These are phyloP conservation scores for Tagetes erecta DNA, from an alignment of 129 eudicot genomes.

Conservation along the genomic window DNA sequence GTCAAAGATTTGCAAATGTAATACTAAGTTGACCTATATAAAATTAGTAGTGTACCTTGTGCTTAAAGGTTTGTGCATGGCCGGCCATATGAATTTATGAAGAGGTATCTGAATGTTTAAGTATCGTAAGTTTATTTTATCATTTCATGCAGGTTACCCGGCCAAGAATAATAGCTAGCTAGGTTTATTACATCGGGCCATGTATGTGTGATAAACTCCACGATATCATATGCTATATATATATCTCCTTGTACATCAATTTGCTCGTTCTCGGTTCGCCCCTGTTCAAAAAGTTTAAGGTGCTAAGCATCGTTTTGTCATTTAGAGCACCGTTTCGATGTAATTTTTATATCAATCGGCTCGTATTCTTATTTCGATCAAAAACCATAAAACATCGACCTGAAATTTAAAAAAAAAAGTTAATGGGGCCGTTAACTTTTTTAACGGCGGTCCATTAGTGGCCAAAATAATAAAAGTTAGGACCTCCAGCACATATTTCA, in stretches of 20 bases:
- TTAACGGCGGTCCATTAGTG: too few relatives aligned
- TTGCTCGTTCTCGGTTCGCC: conserved; percentile 89
- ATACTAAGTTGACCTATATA: conserved; percentile 7
- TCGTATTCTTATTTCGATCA: too few relatives aligned
- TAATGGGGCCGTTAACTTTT: too few relatives aligned
- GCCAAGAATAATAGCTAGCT: not conserved
- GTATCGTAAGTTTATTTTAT: not conserved
- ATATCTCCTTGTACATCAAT: conserved; percentile 96
- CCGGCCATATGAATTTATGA: not conserved
- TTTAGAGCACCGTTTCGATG: too few relatives aligned
- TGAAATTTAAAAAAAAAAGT: too few relatives aligned
- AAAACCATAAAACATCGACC: too few relatives aligned
- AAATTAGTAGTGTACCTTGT: conserved; percentile 9
- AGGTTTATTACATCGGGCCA: conserved; percentile 74
- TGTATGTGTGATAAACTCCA: conserved; percentile 79
- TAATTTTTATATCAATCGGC: too few relatives aligned
- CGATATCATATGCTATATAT: conserved; percentile 51
- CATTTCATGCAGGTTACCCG: not conserved
- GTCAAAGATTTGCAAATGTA: conserved; percentile 27
- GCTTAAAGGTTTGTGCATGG: conserved; percentile 9
- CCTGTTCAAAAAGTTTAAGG: conserved; percentile 37
- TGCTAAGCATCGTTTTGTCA: too few relatives aligned
- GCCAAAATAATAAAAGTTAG: too few relatives aligned
- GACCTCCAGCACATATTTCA: too few relatives aligned
- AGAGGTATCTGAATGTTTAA: not conserved